Evolutionary conservation across 2,329 filamentous ascomycete species (phyloP).

Genomic region (Botrytis paeoniae): DNA sequence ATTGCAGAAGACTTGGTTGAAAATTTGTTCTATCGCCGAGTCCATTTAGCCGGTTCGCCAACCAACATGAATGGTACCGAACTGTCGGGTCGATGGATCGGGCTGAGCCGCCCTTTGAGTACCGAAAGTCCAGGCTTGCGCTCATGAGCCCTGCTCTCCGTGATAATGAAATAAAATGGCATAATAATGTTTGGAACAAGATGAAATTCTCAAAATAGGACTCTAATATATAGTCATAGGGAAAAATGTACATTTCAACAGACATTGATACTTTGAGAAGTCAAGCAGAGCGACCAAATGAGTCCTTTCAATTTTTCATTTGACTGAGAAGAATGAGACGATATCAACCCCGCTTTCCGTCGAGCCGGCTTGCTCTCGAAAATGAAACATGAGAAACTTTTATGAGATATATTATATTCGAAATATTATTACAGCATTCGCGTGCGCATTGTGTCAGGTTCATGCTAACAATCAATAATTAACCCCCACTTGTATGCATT

Average conservation of each 20-base stretch:
- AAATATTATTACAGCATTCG: constrained; percentile 14
- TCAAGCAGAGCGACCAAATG: neutral
- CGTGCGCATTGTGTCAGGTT: constrained; percentile 5
- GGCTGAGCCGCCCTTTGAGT: neutral
- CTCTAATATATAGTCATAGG: neutral
- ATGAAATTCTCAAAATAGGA: neutral
- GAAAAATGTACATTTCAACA: neutral
- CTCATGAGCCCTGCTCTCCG: neutral
- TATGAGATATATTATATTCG: neutral
- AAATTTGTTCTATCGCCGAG: neutral
- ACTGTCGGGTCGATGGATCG: constrained; percentile 4
- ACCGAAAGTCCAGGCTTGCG: neutral
- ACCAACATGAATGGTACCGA: neutral
- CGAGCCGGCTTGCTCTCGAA: neutral
- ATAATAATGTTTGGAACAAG: neutral
- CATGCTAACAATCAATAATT: constrained; percentile 1
- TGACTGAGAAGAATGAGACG: neutral
- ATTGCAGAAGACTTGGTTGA: neutral
- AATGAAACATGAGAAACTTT: neutral
- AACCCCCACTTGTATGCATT: constrained; percentile 5
- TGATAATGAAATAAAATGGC: neutral
- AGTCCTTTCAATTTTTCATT: neutral
- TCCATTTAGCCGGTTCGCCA: neutral
- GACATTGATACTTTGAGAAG: neutral
- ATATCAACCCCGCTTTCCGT: neutral